Base-by-base conservation (phyloP, 164 flowering plant genomes). In the grape (Vitis vinifera) region DNA sequence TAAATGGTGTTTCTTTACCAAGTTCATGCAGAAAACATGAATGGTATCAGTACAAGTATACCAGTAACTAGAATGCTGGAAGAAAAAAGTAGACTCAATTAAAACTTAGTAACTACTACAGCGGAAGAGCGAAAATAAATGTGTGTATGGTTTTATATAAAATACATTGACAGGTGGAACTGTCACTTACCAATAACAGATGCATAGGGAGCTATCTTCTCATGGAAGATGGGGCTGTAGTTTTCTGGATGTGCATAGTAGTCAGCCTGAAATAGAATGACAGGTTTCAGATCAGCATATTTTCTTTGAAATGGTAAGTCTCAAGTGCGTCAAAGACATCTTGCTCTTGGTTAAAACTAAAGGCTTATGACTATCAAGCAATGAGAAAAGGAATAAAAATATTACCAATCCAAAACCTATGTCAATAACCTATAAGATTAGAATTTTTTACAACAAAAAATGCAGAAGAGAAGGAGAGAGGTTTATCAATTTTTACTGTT, bases 221-320 rank as follows among this genome's bases (percentile, higher is more conserved):
- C 88, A 84, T 96, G 97, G 79, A 96, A 96, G 83, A 88, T 65
- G 12, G 99, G 94, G 44, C 63, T 82, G 79, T 96, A 96, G 77
- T 89, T 90, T 65, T 96, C 97, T 55, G 98, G 97, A 83, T 91
- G 97, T 57, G 92, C 87, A 82, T 96, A 92, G 74, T 96, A 96
- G 75, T 96, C 98, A 56, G 79, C 91, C 99, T 95, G 93, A 64
- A 81, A 63, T 10, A 55, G 37, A 63, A 75, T 8, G 51, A 65
- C 13, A 29, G 27, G 27, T 47, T 47, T 23, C 27, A 23, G 47
- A 8, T 72, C 16, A 29, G 44, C 66, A 44, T 29, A 51, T 60
- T 9, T 17, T 8, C 51, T 63, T 63, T 63, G 37, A 37, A 12
- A 31, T 3, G 37, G 47, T 51, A 53, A 59, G 49, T 47, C 52